These are phyloP conservation scores for Geranium brycei DNA, from an alignment of 345 rosid genomes.

Conservation along the genomic window DNA sequence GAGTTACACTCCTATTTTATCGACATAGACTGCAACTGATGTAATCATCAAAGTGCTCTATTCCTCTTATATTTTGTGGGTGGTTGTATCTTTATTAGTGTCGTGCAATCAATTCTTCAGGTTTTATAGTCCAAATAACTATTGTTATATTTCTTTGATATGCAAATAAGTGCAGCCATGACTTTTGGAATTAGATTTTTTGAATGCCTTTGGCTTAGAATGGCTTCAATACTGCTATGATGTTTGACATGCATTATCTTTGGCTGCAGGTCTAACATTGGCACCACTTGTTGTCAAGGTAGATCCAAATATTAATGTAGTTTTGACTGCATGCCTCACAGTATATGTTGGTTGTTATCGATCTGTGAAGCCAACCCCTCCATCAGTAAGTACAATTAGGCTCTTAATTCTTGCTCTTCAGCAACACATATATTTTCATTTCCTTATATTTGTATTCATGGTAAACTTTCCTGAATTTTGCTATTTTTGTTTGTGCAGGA, in stretches of 20 bases:
- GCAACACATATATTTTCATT: neutral
- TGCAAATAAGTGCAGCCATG: too few relatives aligned
- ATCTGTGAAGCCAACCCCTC: conserved; percentile 93
- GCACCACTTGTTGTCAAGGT: conserved; percentile 89
- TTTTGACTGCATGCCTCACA: conserved; percentile 77
- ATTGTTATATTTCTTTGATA: too few relatives aligned
- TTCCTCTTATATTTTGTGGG: too few relatives aligned
- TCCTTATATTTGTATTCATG: neutral
- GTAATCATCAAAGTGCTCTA: too few relatives aligned
- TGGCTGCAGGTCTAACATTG: conserved; percentile 60
- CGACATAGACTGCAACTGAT: too few relatives aligned
- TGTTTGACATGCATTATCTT: neutral
- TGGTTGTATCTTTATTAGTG: too few relatives aligned
- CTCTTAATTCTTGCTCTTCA: neutral
- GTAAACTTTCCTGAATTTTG: neutral
- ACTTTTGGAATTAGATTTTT: neutral
- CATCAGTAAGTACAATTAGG: conserved; percentile 38
- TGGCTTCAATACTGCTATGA: neutral
- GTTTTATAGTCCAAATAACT: too few relatives aligned
- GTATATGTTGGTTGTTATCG: conserved; percentile 95
- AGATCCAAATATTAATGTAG: conserved; percentile 78
- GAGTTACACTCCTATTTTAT: too few relatives aligned
- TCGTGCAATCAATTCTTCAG: too few relatives aligned
- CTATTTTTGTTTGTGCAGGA: conserved; percentile 38
- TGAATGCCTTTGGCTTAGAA: neutral